Evolutionary conservation across 2,329 filamentous ascomycete species (phyloP), one percentile per base, ranked within the genome.

Genomic region (Cladosporium sp.): DNA sequence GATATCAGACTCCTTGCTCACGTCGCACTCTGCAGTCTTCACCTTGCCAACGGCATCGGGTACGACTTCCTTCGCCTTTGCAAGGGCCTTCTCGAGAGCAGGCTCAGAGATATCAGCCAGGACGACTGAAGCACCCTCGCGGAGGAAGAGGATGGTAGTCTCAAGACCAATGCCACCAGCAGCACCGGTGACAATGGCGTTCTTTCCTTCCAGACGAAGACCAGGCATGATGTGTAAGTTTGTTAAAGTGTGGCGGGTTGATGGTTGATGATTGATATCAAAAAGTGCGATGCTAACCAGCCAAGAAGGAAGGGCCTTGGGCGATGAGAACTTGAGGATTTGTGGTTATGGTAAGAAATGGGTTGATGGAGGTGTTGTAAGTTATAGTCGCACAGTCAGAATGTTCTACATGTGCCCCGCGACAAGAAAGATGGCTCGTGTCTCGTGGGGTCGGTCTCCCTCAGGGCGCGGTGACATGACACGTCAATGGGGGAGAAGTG

Each of bases 111-210:
- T 92, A 75, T 97, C 93, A 67, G 90, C 86, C 87, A 97, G 88
- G 70, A 97, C 82, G 65, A 97, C 88, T 68, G 86, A 90, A 74
- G 92, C 93, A 68, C 93, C 93, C 82, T 97, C 93, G 69, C 90
- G 90, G 67, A 89, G 90, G 75, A 97, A 96, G 66, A 97, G 90
- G 71, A 97, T 93, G 65, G 86, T 87, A 2, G 93, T 97, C 82
- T 97, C 93, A 58, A 97, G 90, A 70, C 93, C 93, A 75, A 97
- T 97, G 75, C 93, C 93, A 75, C 92, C 91, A 74, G 89, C 92
- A 70, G 90, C 92, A 75, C 92, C 92, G 64, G 92, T 96, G 79
- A 96, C 86, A 76, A 96, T 82, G 76, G 85, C 86, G 79, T 88
- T 89, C 79, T 89, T 90, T 77, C 86, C 86, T 69, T 85, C 81